Evolutionary conservation across 805 yeast genomes (phyloP).

Genomic region (Spathaspora arborariae): DNA sequence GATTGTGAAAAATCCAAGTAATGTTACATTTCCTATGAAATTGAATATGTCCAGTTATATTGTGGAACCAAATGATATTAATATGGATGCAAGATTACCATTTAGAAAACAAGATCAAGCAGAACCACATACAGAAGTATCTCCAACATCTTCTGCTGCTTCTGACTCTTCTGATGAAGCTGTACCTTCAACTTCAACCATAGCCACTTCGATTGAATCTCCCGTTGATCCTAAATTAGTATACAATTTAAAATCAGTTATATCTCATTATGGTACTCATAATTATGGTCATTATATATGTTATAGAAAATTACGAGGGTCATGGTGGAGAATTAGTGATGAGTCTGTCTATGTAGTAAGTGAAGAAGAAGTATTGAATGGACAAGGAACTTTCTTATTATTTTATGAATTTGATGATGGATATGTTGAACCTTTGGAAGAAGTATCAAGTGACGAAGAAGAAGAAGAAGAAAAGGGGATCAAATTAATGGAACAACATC

Average conservation of each 20-base stretch:
- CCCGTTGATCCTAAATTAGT: slow-evolving; percentile 39
- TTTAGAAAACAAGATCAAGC: slow-evolving; percentile 60
- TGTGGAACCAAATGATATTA: slow-evolving; percentile 64
- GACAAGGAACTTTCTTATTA: slow-evolving; percentile 90
- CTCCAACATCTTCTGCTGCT: not conserved
- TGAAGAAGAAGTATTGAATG: slow-evolving; percentile 73
- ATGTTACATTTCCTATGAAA: slow-evolving; percentile 69
- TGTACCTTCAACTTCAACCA: slow-evolving; percentile 10
- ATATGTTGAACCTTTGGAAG: slow-evolving; percentile 17
- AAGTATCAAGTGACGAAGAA: slow-evolving; percentile 16
- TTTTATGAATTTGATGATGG: slow-evolving; percentile 64
- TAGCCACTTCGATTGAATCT: not conserved
- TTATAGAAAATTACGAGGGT: slow-evolving; percentile 72
- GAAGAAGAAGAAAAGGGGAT: slow-evolving; percentile 10
- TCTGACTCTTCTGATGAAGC: slow-evolving; percentile 3
- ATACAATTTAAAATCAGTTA: slow-evolving; percentile 78
- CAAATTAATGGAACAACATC: not conserved
- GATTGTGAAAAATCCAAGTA: slow-evolving; percentile 79
- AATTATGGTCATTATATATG: slow-evolving; percentile 97
- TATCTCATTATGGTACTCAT: slow-evolving; percentile 92
- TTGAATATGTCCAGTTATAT: slow-evolving; percentile 68
- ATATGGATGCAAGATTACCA: slow-evolving; percentile 74
- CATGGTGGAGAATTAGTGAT: slow-evolving; percentile 96
- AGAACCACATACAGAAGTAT: not conserved
- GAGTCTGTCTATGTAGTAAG: slow-evolving; percentile 78